Evolutionary conservation across 441 rosid genomes (phyloP).

Genomic region (Adansonia gregorii): DNA sequence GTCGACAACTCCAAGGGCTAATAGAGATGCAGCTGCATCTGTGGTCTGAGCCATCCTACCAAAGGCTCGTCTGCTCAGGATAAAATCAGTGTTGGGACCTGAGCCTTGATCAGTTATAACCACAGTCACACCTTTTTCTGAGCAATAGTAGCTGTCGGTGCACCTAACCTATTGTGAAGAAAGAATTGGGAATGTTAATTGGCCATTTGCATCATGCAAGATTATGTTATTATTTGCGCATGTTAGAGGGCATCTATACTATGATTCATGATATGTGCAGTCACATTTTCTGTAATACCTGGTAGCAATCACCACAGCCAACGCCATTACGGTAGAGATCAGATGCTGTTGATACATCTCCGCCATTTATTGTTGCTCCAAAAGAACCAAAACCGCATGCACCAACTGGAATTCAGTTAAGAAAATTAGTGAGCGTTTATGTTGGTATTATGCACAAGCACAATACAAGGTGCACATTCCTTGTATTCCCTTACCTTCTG

Average conservation of each 20-base stretch:
- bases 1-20: conserved; percentile 54
- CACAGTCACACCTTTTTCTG: conserved; percentile 52
- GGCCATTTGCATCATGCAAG: not conserved
- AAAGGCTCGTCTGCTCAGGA: conserved; percentile 60
- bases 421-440: conserved; percentile 26
- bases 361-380: conserved; percentile 65
- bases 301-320: conserved; percentile 84
- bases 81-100: conserved; percentile 53
- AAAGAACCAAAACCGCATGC: conserved; percentile 71
- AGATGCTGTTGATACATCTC: conserved; percentile 69
- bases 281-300: conserved; percentile 39
- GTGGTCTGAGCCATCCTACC: conserved; percentile 59
- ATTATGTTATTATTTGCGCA: conserved; percentile 11
- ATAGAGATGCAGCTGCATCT: conserved; percentile 46
- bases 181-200: not conserved
- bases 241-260: conserved; percentile 10
- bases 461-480: not conserved
- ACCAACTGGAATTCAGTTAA: conserved; percentile 43
- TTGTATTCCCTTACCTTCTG: conserved; percentile 46
- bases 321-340: conserved; percentile 62
- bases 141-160: conserved; percentile 52
- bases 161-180: conserved; percentile 54
- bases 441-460: not conserved
- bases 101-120: conserved; percentile 70
- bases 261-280: conserved; percentile 1